These are phyloP conservation scores for Peronospora belbahrii DNA, from an alignment of 352 stramenopile genomes.

Conservation along the genomic window DNA sequence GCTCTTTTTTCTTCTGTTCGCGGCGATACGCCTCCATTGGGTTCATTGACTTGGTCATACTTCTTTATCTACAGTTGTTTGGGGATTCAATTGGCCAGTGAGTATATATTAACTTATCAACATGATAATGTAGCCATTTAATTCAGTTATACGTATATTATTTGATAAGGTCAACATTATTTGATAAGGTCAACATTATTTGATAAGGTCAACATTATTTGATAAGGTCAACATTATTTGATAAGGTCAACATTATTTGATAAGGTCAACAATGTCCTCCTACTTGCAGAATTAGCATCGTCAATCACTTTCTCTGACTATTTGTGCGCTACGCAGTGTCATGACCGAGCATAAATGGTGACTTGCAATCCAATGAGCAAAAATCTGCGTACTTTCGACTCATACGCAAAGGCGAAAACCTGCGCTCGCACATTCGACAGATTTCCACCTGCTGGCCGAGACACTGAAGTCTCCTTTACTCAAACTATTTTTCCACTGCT, in stretches of 20 bases:
- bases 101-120: too few relatives aligned
- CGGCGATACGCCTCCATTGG: conserved; percentile 66
- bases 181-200: too few relatives aligned
- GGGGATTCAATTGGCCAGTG: not conserved
- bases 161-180: too few relatives aligned
- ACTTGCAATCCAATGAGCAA: conserved; percentile 42
- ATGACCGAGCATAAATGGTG: conserved; percentile 26
- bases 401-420: conserved; percentile 24
- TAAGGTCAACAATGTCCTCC: not conserved
- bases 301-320: not conserved
- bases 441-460: conserved; percentile 17
- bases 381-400: conserved; percentile 26
- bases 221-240: too few relatives aligned
- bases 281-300: too few relatives aligned
- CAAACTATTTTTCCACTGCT: conserved; percentile 19
- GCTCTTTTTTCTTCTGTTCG: conserved; percentile 83
- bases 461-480: not conserved
- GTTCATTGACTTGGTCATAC: conserved; percentile 51
- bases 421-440: conserved; percentile 33
- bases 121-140: too few relatives aligned
- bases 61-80: not conserved
- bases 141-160: too few relatives aligned
- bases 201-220: too few relatives aligned
- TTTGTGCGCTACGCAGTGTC: conserved; percentile 6
- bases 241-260: too few relatives aligned